phyloP scores from a whole-genome alignment of 108 stramenopile species.

The Chaetoceros muelleri region DNA sequence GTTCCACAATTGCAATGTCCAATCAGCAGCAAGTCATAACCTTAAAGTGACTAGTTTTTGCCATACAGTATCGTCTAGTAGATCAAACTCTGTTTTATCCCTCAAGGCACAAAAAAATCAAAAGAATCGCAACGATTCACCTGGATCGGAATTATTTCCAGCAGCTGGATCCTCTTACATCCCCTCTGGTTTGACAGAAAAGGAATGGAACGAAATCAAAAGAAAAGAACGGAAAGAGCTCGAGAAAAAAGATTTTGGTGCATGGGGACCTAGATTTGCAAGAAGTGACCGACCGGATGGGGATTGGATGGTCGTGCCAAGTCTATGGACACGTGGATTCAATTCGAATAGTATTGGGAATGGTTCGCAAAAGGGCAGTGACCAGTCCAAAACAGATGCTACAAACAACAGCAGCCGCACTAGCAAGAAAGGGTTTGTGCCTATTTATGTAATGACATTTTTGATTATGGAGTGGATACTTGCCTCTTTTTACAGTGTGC shows the following conservation, averaged over 20 bases:
- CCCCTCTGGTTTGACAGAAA: slow-evolving; percentile 38
- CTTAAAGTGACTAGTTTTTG: no score
- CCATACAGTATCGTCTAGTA: no score
- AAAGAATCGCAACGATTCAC: no score
- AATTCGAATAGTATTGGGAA: background rate
- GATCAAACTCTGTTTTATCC: no score
- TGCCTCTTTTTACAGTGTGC: background rate
- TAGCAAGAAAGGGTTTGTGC: background rate
- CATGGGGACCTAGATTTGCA: slow-evolving; percentile 50
- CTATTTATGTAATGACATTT: background rate
- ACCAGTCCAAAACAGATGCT: background rate
- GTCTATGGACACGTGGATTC: slow-evolving; percentile 42
- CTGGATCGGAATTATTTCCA: slow-evolving; percentile 10
- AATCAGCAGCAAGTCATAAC: no score
- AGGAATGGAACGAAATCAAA: slow-evolving; percentile 39
- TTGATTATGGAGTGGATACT: background rate
- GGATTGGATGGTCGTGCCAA: slow-evolving; percentile 48
- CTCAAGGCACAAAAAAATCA: no score
- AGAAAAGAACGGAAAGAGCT: slow-evolving; percentile 28
- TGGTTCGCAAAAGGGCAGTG: background rate
- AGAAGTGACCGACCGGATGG: slow-evolving; percentile 30
- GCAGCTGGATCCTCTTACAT: slow-evolving; percentile 25
- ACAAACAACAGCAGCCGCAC: background rate
- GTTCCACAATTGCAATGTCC: no score
- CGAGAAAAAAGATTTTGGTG: slow-evolving; percentile 36